Conservation (phyloP, 345 rosid species). For the Eutrema heterophyllum region DNA sequence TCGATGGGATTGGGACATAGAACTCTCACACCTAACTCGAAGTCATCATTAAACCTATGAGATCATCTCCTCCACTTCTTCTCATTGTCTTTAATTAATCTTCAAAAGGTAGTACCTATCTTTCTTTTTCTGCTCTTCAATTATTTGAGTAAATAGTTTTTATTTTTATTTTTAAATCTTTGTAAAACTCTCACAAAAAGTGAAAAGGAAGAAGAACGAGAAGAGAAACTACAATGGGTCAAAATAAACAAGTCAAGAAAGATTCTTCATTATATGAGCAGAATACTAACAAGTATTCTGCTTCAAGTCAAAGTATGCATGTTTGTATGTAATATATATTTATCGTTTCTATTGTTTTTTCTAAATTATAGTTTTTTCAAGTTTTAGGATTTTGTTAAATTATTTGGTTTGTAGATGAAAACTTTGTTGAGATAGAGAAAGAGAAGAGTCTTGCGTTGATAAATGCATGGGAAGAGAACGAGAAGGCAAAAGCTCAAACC, state of each 20-base stretch:
- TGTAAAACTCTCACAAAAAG: background rate
- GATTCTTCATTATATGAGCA: slow-evolving; percentile 10
- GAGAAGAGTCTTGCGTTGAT: slow-evolving; percentile 63
- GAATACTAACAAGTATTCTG: background rate
- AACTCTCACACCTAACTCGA: slow-evolving; percentile 24
- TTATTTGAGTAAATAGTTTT: background rate
- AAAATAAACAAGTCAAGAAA: slow-evolving; percentile 14
- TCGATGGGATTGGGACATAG: slow-evolving; percentile 4
- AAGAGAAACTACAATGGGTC: slow-evolving; percentile 20
- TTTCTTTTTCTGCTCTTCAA: background rate
- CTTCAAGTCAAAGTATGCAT: slow-evolving; percentile 29
- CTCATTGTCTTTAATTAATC: background rate
- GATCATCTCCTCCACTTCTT: background rate
- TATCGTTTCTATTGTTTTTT: background rate
- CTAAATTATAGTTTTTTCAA: background rate
- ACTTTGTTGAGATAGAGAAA: slow-evolving; percentile 44
- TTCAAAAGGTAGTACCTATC: background rate
- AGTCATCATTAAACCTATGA: background rate
- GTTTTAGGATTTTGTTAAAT: background rate
- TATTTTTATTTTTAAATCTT: background rate
- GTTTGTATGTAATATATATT: background rate
- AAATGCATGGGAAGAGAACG: slow-evolving; percentile 84
- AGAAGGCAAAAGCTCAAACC: slow-evolving; percentile 74
- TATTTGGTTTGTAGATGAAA: slow-evolving; percentile 7
- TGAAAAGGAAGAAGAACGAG: background rate